Evolutionary conservation across 1,284 basidiomycete genomes (phyloP).

Genomic region (Austroboletus niveus): DNA sequence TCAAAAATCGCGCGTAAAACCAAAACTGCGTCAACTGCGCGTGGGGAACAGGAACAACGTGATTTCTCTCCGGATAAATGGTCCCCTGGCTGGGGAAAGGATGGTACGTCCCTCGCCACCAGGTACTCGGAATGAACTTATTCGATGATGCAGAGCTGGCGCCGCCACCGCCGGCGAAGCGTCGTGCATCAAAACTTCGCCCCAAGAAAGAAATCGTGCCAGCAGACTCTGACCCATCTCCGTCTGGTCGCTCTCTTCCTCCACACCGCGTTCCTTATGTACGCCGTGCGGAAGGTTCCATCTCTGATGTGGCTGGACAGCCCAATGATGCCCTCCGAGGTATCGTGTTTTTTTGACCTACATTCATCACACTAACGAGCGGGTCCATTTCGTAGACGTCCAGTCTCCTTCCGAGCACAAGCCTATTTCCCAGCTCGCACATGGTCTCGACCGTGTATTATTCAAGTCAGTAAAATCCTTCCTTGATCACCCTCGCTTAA

Average conservation of each 20-base stretch:
- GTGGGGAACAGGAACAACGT: background rate
- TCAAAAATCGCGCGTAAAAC: constrained; percentile 7
- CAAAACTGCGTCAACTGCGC: background rate
- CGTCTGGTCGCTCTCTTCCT: constrained; percentile 15
- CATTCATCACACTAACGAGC: no score
- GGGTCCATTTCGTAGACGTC: constrained; percentile 40
- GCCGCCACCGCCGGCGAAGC: constrained; percentile 18
- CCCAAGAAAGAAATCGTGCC: constrained; percentile 12
- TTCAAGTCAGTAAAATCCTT: constrained; percentile 67
- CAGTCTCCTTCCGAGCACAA: constrained; percentile 45
- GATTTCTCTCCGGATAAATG: constrained; percentile 19
- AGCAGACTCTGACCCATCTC: background rate
- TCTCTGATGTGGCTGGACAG: constrained; percentile 36
- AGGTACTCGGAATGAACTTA: background rate
- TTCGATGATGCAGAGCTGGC: constrained; percentile 9
- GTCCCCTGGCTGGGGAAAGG: constrained; percentile 11
- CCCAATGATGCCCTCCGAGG: constrained; percentile 22
- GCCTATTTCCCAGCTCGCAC: constrained; percentile 70
- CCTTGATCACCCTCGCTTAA: background rate
- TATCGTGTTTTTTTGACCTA: constrained; percentile 1
- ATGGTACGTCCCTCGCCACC: constrained; percentile 13
- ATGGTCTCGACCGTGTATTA: constrained; percentile 79
- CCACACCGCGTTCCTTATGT: constrained; percentile 24
- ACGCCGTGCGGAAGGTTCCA: constrained; percentile 44
- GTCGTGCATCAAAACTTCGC: constrained; percentile 7